Base-by-base conservation (phyloP, 148 eudicot genomes). In the Spergularia bocconei region DNA sequence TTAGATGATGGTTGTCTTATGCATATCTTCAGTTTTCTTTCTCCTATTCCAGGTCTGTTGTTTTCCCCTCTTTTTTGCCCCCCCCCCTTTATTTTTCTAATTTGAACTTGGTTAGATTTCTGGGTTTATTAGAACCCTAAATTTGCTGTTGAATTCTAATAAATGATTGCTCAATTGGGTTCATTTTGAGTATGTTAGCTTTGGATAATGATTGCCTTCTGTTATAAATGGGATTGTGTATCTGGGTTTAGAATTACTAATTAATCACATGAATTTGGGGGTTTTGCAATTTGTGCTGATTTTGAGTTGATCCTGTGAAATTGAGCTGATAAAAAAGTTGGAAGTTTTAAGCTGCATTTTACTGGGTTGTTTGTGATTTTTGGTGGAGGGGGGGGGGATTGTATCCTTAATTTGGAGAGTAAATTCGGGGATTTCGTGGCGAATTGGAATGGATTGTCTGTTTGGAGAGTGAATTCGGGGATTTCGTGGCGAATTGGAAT, bases 1-100 rank as follows among this genome's bases (percentile, higher is more conserved):
- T 83, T 95, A 54, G 98, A 95, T 73, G 97, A 95, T 86, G 97
- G 96, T 25, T 95, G 98, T 75, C 89, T 92, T 10, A 95, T 95
- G 98, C 98, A 90, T 67, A 92, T 95, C 74, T 90, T 95, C 82
- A 90, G 93, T 83, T 95, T 95, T 84, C 87, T 95, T 69, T 87
- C 88, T 80, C 98, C 96, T 19, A 90, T 95, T 59, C 98, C 98
- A 81, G 98, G 98, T 95, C 79, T 75, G 58, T 61, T 56, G 1
- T 16, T 39, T 55, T 56, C 14, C 52, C 70, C n/a, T n/a, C 5
- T 16, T n/a, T 25, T 55, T 72, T 14, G n/a, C n/a, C n/a, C n/a
- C n/a, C n/a, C n/a, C n/a, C n/a, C n/a, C n/a, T n/a, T n/a, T n/a
- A n/a, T n/a, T n/a, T 13, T 67, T 60, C 5, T 10, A 5, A 25